Conservation (phyloP, 1,284 basidiomycete genomes). For the Mixia osmundae region DNA sequence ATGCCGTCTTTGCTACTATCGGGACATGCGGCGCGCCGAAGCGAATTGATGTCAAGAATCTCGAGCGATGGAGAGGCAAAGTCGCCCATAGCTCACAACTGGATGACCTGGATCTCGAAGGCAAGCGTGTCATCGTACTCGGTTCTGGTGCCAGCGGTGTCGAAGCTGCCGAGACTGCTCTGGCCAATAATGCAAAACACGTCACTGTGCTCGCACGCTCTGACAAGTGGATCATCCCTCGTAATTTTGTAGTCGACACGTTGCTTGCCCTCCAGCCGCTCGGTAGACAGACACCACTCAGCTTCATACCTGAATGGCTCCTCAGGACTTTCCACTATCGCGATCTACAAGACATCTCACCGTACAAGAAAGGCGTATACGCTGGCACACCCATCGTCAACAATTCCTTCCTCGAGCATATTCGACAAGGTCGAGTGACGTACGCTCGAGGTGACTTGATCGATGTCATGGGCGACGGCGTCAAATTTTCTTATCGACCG, state of each 20-base stretch:
- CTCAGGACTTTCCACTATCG: conserved; percentile 32
- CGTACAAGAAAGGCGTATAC: conserved; percentile 27
- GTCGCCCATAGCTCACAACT: conserved; percentile 36
- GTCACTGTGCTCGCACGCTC: conserved; percentile 29
- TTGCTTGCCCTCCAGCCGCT: conserved; percentile 35
- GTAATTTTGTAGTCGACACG: conserved; percentile 33
- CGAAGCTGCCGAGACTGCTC: conserved; percentile 34
- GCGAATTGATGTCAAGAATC: conserved; percentile 29
- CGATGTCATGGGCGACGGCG: conserved; percentile 27
- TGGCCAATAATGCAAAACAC: conserved; percentile 27
- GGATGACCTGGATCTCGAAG: conserved; percentile 25
- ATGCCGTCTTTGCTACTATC: conserved; percentile 29
- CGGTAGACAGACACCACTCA: conserved; percentile 28
- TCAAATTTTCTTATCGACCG: conserved; percentile 24
- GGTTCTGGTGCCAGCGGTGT: conserved; percentile 38
- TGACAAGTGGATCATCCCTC: conserved; percentile 29
- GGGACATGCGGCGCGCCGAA: conserved; percentile 36
- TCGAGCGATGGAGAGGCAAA: conserved; percentile 27
- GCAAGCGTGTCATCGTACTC: conserved; percentile 32
- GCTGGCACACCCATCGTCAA: conserved; percentile 35
- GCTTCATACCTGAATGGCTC: conserved; percentile 31
- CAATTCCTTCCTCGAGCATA: conserved; percentile 31
- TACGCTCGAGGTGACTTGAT: conserved; percentile 35
- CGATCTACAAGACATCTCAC: conserved; percentile 30
- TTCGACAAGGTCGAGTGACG: conserved; percentile 29